Evolutionary conservation across 108 stramenopile genomes (phyloP).

Genomic region (Cyclotella baltica): DNA sequence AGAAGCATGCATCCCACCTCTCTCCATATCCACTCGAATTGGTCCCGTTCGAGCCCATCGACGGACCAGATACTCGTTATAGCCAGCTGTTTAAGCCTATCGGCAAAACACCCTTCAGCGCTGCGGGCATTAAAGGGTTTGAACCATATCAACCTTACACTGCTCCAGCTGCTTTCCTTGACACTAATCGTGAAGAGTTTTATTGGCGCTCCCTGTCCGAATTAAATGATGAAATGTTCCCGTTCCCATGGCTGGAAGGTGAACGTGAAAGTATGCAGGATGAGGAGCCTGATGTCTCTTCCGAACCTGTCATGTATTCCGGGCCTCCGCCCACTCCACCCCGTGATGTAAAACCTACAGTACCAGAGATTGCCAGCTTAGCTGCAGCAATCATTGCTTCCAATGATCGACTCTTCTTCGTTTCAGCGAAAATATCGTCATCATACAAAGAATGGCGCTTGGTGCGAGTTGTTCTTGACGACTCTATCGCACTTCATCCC

Average conservation of each 20-base stretch:
- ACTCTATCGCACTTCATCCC: not conserved
- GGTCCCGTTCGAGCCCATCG: constrained; percentile 1
- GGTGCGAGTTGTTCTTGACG: too few species aligned
- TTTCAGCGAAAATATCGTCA: not conserved
- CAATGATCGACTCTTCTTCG: constrained; percentile 5
- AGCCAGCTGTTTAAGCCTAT: not conserved
- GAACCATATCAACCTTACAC: not conserved
- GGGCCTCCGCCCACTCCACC: constrained; percentile 8
- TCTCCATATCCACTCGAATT: constrained; percentile 24
- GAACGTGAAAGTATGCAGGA: too few species aligned
- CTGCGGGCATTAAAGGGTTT: constrained; percentile 4
- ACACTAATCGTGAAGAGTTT: not conserved
- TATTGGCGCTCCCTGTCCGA: constrained; percentile 3
- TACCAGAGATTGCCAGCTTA: not conserved
- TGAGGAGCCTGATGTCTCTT: not conserved
- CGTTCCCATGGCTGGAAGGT: not conserved
- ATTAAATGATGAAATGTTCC: constrained; percentile 2
- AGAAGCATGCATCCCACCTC: constrained; percentile 20
- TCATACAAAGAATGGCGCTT: constrained; percentile 5
- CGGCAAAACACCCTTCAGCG: not conserved
- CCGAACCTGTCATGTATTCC: not conserved
- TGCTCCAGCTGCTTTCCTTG: not conserved
- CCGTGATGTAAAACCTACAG: not conserved
- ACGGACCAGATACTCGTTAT: constrained; percentile 1
- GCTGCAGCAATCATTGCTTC: not conserved